These are phyloP conservation scores for Pleodorina starrii DNA, from an alignment of 139 green algal genomes.

Conservation along the genomic window DNA sequence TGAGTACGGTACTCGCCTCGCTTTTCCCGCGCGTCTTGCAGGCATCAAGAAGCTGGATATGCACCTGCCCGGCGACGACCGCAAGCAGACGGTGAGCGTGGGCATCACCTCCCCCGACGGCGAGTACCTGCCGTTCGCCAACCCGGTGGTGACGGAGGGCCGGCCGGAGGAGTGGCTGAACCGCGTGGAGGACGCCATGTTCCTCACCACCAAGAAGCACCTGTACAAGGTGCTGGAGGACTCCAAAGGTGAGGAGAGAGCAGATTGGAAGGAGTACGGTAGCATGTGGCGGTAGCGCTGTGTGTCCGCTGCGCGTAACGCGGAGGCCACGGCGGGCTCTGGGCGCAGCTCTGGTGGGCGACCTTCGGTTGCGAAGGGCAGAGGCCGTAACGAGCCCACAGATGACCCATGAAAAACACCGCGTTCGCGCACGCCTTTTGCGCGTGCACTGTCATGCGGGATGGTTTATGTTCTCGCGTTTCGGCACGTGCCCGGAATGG, in stretches of 20 bases:
- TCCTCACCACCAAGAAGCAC: conserved; percentile 84
- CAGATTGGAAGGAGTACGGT: background rate
- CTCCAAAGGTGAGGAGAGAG: conserved; percentile 53
- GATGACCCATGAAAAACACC: too few species aligned
- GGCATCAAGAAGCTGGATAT: conserved; percentile 90
- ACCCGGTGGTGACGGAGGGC: conserved; percentile 80
- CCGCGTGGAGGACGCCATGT: conserved; percentile 90
- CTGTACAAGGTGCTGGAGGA: conserved; percentile 79
- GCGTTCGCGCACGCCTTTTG: background rate
- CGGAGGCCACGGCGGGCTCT: too few species aligned
- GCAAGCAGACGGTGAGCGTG: conserved; percentile 72
- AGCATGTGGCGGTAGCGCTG: background rate
- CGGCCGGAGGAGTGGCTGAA: conserved; percentile 93
- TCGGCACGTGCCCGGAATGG: too few species aligned
- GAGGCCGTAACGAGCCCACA: too few species aligned
- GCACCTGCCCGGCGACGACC: conserved; percentile 78
- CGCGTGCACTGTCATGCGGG: background rate
- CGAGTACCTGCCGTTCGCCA: conserved; percentile 86
- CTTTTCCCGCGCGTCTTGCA: too few species aligned
- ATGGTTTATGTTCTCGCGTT: too few species aligned
- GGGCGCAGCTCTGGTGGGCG: too few species aligned
- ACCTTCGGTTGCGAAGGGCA: too few species aligned
- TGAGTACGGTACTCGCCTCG: too few species aligned
- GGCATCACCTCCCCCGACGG: conserved; percentile 84
- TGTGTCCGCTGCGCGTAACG: too few species aligned